Base-by-base conservation (phyloP, 441 rosid genomes). In the Hura crepitans region DNA sequence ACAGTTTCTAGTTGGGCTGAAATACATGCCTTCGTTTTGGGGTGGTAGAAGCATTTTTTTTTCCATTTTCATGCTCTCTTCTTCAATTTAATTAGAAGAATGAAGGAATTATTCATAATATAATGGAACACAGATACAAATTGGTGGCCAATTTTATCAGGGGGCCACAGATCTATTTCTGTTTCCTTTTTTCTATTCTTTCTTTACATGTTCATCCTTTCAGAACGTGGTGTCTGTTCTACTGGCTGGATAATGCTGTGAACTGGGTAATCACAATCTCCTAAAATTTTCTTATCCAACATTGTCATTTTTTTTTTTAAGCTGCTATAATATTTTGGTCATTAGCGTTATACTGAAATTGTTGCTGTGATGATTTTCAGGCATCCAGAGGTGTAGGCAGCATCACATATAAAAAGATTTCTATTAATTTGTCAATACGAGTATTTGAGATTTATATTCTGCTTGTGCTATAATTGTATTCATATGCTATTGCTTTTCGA, bases 1-100 rank as follows among this genome's bases (percentile, higher is more conserved):
- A 90, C 94, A 13, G 98, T 85, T 68, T 84, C 91, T 23, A 80
- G 89, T 76, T 94, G 97, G 98, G 88, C 93, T 43, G 98, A 92
- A 80, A 80, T 92, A 75, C 97, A 94, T 85, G 92, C 97, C 71
- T 92, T 92, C 68, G 78, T 88, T 74, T 81, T 86, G 87, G 98
- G 97, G 71, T 90, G 89, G 89, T 88, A 91, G 89, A 75, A 64
- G 55, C 50, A 39, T 70, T 67, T 72, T 72, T 47, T 49, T 14
- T 68, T 25, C 64, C n/a, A 50, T 18, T 50, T 50, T 18, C n/a
- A 15, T 47, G 14, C 65, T 45, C 25, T 73, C 61, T 42, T 69
- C 49, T 39, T 65, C 74, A 35, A 55, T 61, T 70, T 71, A 73
- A 74, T 74, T 77, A 82, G 84, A 81, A 66, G 55, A 74, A 56